Evolutionary conservation across 2,329 filamentous ascomycete species (phyloP).

Genomic region (Fusarium newnesense): DNA sequence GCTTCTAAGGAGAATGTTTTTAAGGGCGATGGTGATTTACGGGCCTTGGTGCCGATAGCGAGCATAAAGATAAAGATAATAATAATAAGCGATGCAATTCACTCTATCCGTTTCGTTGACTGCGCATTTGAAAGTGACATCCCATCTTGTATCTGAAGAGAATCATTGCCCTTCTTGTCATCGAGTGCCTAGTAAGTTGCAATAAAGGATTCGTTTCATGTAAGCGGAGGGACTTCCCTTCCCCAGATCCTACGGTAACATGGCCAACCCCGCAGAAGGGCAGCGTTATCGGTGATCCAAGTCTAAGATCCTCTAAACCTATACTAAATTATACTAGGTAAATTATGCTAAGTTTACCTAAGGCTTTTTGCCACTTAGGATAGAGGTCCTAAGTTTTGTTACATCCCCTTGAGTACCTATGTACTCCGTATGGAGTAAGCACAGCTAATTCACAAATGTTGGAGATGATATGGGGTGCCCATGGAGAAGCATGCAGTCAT

Average conservation of each 20-base stretch:
- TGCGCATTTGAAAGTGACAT: neutral
- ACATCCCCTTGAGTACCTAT: too few species aligned
- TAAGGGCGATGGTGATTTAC: neutral
- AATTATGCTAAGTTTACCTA: too few species aligned
- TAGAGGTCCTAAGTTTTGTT: too few species aligned
- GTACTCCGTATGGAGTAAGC: neutral
- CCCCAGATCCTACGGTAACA: neutral
- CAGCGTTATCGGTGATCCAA: neutral
- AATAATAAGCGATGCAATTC: too few species aligned
- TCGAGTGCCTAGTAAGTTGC: neutral
- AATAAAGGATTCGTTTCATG: neutral
- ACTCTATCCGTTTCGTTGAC: neutral
- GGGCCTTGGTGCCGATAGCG: too few species aligned
- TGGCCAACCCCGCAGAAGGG: neutral
- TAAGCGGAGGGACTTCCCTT: neutral
- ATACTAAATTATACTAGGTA: too few species aligned
- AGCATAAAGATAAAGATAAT: too few species aligned
- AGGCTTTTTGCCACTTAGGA: too few species aligned
- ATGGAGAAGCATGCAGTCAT: neutral
- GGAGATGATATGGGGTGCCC: conserved; percentile 2
- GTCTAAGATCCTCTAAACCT: too few species aligned
- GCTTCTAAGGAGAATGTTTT: too few species aligned
- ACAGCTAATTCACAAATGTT: neutral
- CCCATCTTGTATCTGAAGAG: neutral
- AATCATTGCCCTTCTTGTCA: too few species aligned